Percentiles rank a stretch among this genome's conserved stretches.
These are phyloP conservation scores for Starmerella asiatica DNA, from an alignment of 805 yeast species.

Conservation along the genomic window DNA sequence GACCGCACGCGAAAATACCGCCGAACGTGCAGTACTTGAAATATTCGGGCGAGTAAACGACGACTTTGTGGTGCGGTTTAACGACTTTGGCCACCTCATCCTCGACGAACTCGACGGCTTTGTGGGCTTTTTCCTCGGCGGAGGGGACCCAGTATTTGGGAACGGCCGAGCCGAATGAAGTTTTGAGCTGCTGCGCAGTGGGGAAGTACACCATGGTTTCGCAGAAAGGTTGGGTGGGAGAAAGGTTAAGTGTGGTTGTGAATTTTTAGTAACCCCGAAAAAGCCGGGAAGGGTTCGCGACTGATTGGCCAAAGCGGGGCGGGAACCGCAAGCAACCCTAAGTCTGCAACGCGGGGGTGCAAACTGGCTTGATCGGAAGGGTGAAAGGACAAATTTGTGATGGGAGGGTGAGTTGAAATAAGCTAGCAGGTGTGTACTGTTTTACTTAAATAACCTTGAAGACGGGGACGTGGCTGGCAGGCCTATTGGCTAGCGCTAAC, in stretches of 20 bases:
- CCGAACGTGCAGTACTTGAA: constrained; percentile 64
- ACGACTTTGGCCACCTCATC: constrained; percentile 26
- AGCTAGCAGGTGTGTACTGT: too few relatives aligned
- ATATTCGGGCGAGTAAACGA: constrained; percentile 48
- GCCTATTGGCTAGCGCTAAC: too few relatives aligned
- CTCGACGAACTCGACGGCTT: constrained; percentile 24
- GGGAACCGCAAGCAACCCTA: too few relatives aligned
- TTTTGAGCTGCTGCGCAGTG: constrained; percentile 26
- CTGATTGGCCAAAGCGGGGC: too few relatives aligned
- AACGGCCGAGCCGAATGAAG: constrained; percentile 25
- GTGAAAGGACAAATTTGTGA: too few relatives aligned
- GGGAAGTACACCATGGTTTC: constrained; percentile 30
- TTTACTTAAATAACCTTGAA: too few relatives aligned
- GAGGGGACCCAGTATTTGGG: constrained; percentile 29
- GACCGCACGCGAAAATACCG: constrained; percentile 81
- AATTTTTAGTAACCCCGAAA: neutral
- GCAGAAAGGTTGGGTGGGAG: neutral
- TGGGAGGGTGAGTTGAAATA: too few relatives aligned
- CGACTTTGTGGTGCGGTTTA: constrained; percentile 31
- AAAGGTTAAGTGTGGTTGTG: neutral
- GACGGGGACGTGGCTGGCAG: too few relatives aligned
- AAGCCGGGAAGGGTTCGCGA: neutral
- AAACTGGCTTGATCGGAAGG: too few relatives aligned
- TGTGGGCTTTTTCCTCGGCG: constrained; percentile 19
- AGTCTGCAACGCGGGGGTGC: too few relatives aligned